phyloP scores from a whole-genome alignment of 768 basidiomycete species.

The Kwoniella europaea region DNA sequence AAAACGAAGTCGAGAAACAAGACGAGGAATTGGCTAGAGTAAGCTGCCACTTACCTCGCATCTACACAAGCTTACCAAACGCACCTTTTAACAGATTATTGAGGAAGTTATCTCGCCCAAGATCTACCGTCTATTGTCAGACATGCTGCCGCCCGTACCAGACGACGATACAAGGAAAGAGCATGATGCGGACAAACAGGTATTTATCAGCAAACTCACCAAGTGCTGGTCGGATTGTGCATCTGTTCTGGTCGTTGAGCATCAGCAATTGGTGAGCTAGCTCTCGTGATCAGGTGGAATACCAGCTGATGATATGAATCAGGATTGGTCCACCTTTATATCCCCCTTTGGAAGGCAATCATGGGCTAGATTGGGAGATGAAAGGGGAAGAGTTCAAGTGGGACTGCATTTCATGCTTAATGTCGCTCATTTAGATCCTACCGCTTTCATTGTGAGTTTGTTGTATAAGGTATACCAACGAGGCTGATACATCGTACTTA shows the following conservation, averaged over 20 bases:
- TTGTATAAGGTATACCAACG: no score
- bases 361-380: constrained; percentile 66
- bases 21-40: constrained; percentile 67
- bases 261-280: constrained; percentile 30
- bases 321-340: constrained; percentile 72
- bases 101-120: constrained; percentile 63
- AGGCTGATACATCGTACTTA: not conserved
- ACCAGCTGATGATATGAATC: constrained; percentile 16
- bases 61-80: not conserved
- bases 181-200: constrained; percentile 41
- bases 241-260: constrained; percentile 65
- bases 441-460: constrained; percentile 65
- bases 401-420: constrained; percentile 67
- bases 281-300: no score
- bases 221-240: constrained; percentile 78
- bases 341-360: constrained; percentile 63
- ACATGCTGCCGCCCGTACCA: constrained; percentile 59
- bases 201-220: constrained; percentile 66
- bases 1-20: constrained; percentile 55
- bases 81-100: constrained; percentile 61
- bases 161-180: constrained; percentile 32
- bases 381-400: constrained; percentile 65
- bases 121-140: constrained; percentile 66
- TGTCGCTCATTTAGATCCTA: constrained; percentile 64
- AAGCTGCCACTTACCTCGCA: constrained; percentile 25